phyloP scores from a whole-genome alignment of 495 filamentous ascomycete species.

The Halenospora varia region DNA sequence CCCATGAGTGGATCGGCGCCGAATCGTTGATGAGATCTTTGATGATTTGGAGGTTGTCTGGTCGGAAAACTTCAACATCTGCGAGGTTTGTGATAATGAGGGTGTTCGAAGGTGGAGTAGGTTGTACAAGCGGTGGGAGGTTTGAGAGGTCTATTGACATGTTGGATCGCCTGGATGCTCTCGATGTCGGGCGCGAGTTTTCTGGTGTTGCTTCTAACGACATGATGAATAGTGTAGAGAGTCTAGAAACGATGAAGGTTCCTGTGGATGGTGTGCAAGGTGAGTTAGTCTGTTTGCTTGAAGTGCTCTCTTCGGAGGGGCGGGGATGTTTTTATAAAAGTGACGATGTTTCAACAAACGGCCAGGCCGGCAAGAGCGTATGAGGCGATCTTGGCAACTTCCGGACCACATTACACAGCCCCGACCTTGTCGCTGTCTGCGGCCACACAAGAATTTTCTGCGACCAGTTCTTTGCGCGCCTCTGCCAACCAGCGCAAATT shows the following conservation, averaged over 20 bases:
- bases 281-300: no score
- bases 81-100: conserved; percentile 89
- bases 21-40: conserved; percentile 63
- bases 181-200: conserved; percentile 16
- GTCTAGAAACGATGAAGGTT: no score
- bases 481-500: background rate
- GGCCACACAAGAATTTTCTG: background rate
- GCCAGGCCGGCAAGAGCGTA: background rate
- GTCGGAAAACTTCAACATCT: conserved; percentile 72
- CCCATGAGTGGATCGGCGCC: conserved; percentile 79
- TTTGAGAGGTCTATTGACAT: conserved; percentile 78
- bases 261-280: background rate
- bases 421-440: background rate
- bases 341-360: background rate
- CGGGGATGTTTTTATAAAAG: background rate
- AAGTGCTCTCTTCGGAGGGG: no score
- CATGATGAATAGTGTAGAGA: conserved; percentile 2
- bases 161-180: conserved; percentile 38
- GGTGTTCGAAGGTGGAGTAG: conserved; percentile 85
- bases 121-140: conserved; percentile 72
- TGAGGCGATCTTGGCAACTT: no score
- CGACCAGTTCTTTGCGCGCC: background rate
- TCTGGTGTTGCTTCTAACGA: conserved; percentile 16
- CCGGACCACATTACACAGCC: background rate
- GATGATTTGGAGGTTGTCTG: conserved; percentile 70